Base-by-base conservation (phyloP, 768 basidiomycete genomes). In the Boletus huronensis region DNA sequence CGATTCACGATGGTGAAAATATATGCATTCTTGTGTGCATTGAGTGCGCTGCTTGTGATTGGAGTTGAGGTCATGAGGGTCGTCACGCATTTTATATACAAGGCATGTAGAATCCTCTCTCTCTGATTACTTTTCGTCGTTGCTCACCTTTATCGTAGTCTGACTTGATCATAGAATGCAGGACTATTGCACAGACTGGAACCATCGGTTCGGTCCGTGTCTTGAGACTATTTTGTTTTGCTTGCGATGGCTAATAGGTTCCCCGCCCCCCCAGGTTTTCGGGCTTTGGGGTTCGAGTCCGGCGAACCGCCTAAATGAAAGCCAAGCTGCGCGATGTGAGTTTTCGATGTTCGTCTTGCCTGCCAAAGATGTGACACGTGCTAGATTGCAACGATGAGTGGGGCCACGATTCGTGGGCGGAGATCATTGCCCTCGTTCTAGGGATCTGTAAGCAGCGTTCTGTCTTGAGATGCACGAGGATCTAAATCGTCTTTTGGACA, bases 51-150 rank as follows among this genome's bases (percentile, higher is more conserved):
- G 44, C 62, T 84, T 2, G 71, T 85, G 23, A 59, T 79, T 6
- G 86, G 71, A 0, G 70, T 79, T 4, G 81, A 79, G 7, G 58
- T 90, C 38, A 62, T 85, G 57, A 77, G 82, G 28, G 72, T 82
- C 9, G 67, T 91, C 8, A 73, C 81, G 1, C 89, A 92, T 62
- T 90, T 89, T 59, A 75, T 74, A 0, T 77, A 77, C 73, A 90
- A 89, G 80, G 88, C 82, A 39, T 23, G 71, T 63, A 0, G 36
- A 0, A 39, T 28, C n/a, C 10, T 21, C 10, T 4, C 10, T 21
- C 10, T 4, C 10, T 31, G 42, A 9, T 51, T 8, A 0, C 2
- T 11, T 10, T 32, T 14, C 2, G 8, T 47, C 19, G 48, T 35
- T 31, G 34, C 58, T 57, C 44, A 63, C 26, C 17, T 3, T 48